Conservation (phyloP, 441 rosid species). For the Adansonia grandidieri region DNA sequence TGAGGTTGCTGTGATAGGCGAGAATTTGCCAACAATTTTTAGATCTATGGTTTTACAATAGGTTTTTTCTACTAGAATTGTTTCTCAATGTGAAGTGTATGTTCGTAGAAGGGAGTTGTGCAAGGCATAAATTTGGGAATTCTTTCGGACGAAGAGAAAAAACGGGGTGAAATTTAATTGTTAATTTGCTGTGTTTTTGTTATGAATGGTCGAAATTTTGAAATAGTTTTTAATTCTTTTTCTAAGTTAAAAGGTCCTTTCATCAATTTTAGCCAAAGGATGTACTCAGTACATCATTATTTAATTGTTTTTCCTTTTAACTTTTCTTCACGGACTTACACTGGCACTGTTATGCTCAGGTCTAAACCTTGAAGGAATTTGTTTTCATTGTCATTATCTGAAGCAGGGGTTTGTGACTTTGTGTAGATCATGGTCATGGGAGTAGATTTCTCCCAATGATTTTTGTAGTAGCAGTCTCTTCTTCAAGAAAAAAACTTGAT, state of each 20-base stretch:
- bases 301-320: background rate
- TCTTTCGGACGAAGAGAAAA: background rate
- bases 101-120: background rate
- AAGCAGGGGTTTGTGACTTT: slow-evolving; percentile 37
- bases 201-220: background rate
- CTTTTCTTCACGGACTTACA: slow-evolving; percentile 35
- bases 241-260: background rate
- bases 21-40: background rate
- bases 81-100: no score
- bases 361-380: slow-evolving; percentile 35
- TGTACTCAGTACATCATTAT: background rate
- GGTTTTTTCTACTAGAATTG: no score
- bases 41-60: no score
- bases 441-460: slow-evolving; percentile 26
- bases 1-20: slow-evolving; percentile 1
- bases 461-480: slow-evolving; percentile 19
- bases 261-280: background rate
- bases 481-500: slow-evolving; percentile 8
- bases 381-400: slow-evolving; percentile 38
- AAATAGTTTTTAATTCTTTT: background rate
- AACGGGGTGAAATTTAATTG: background rate
- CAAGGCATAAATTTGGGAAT: background rate
- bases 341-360: slow-evolving; percentile 46
- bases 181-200: background rate
- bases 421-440: slow-evolving; percentile 25